These are phyloP conservation scores for Amaranthus tricolor DNA, from an alignment of 179 eudicot species.

Conservation along the genomic window DNA sequence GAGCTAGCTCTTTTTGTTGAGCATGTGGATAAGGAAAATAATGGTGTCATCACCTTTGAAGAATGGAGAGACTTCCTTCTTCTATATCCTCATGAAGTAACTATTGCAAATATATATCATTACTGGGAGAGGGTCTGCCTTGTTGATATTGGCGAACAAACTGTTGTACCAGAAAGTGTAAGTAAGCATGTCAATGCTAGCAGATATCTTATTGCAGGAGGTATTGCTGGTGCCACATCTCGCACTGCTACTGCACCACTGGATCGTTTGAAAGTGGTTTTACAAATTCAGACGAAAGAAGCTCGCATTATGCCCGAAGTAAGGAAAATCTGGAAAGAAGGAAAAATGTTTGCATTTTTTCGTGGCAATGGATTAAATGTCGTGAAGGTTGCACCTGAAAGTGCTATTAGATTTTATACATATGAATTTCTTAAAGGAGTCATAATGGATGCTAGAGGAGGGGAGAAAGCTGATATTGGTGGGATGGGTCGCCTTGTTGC, in stretches of 20 bases:
- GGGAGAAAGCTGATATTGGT: conserved; percentile 64
- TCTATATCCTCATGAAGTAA: conserved; percentile 88
- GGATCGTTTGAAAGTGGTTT: conserved; percentile 75
- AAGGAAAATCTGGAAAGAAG: conserved; percentile 75
- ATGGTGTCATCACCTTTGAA: conserved; percentile 91
- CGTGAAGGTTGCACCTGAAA: conserved; percentile 91
- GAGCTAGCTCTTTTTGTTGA: conserved; percentile 94
- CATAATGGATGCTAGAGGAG: conserved; percentile 61
- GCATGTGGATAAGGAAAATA: conserved; percentile 89
- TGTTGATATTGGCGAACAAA: conserved; percentile 91
- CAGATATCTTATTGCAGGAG: conserved; percentile 86
- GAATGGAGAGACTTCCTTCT: conserved; percentile 97
- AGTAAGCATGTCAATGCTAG: conserved; percentile 78
- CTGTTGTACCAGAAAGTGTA: conserved; percentile 87
- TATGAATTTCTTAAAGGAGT: conserved; percentile 71
- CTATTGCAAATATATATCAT: conserved; percentile 81
- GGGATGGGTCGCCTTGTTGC: conserved; percentile 72
- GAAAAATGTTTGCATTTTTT: conserved; percentile 69
- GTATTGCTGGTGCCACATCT: conserved; percentile 91
- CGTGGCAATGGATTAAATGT: conserved; percentile 91
- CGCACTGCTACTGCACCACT: conserved; percentile 97
- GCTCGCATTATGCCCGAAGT: conserved; percentile 56
- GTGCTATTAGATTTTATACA: conserved; percentile 83
- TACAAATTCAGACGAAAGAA: conserved; percentile 70
- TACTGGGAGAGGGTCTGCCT: conserved; percentile 93